A percentile compares a stretch with the other conserved stretches of the same genome.
Conservation (phyloP, 805 yeast species). For the Komagataella mondaviorum region DNA sequence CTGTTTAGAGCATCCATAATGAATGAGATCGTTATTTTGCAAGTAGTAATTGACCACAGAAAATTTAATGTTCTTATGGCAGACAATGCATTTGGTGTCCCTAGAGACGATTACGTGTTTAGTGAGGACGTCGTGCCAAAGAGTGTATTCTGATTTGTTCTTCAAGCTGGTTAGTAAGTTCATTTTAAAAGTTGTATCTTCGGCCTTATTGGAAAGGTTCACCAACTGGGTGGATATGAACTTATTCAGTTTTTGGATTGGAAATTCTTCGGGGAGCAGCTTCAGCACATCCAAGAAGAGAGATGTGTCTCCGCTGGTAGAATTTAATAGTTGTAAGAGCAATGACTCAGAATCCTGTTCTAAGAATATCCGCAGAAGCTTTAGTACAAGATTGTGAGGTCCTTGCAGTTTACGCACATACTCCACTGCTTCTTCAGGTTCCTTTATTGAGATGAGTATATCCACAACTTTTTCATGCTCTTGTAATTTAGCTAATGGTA, state of each 20-base stretch:
- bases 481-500: not conserved
- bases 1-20: slow-evolving; percentile 16
- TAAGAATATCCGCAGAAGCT: not conserved
- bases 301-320: not conserved
- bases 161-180: not conserved
- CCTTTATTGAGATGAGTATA: not conserved
- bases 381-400: not conserved
- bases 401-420: not conserved
- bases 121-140: not conserved
- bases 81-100: not conserved
- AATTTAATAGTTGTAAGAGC: not conserved
- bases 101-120: not conserved
- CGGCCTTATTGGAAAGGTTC: not conserved
- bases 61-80: not conserved
- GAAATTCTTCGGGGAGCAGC: not conserved
- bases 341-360: not conserved
- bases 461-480: not conserved
- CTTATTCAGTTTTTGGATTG: not conserved
- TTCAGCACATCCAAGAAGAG: not conserved
- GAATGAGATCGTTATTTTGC: not conserved
- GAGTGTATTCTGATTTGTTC: not conserved
- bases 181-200: not conserved
- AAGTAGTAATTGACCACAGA: not conserved
- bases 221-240: not conserved
- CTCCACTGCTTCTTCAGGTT: not conserved